A percentile compares a stretch with the other conserved stretches of the same genome.
Conservation (phyloP, 192 early-diverging fungal genomes). For the Podila clonocystis region DNA sequence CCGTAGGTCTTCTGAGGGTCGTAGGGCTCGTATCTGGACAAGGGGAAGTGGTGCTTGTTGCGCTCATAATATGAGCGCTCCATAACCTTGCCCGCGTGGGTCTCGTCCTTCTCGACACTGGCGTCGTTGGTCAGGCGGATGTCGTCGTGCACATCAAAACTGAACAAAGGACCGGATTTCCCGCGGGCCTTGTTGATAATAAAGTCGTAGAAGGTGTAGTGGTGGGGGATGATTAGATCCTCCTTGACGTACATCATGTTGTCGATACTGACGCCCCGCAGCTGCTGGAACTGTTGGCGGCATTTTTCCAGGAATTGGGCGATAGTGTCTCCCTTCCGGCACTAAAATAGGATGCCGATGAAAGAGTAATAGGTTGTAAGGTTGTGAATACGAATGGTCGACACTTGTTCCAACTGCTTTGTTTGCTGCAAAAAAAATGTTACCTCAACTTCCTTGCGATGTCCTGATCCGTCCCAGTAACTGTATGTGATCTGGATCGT, state of each 20-base stretch:
- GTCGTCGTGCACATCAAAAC: constrained; percentile 95
- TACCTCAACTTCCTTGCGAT: constrained; percentile 82
- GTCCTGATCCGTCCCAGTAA: constrained; percentile 98
- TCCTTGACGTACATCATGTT: constrained; percentile 94
- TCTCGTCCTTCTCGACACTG: constrained; percentile 89
- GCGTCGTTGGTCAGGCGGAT: constrained; percentile 87
- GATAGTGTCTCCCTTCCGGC: constrained; percentile 89
- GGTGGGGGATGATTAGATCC: constrained; percentile 96
- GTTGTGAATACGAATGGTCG: neutral
- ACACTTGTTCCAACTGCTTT: too few species aligned
- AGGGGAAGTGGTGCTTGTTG: constrained; percentile 97
- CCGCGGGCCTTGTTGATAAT: constrained; percentile 96
- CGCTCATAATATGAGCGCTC: constrained; percentile 91
- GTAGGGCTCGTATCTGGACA: constrained; percentile 92
- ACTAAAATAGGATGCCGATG: constrained; percentile 40
- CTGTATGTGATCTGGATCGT: constrained; percentile 88
- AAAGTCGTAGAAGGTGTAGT: constrained; percentile 94
- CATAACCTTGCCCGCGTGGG: constrained; percentile 95
- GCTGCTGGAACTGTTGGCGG: constrained; percentile 82
- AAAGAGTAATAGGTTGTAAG: neutral
- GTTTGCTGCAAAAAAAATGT: neutral
- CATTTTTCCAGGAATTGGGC: constrained; percentile 87
- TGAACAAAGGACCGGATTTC: constrained; percentile 94
- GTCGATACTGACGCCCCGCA: constrained; percentile 84
- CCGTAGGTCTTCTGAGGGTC: constrained; percentile 78